Conservation (phyloP, 1,284 basidiomycete species). For the Hypsizygus ulmarius region DNA sequence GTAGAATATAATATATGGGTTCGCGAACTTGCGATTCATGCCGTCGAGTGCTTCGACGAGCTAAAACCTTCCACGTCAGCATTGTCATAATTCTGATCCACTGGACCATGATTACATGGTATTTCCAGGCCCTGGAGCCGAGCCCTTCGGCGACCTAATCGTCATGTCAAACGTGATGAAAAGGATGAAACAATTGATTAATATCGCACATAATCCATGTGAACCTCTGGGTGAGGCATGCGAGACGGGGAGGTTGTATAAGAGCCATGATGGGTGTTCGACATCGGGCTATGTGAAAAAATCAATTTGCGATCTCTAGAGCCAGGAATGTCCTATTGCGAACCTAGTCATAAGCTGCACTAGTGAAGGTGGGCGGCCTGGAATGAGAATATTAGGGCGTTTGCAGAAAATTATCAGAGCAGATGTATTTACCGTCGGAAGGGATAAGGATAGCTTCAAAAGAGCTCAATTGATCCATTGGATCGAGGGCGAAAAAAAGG, state of each 20-base stretch:
- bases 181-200: slow-evolving; percentile 10
- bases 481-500: background rate
- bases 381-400: slow-evolving; percentile 18
- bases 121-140: slow-evolving; percentile 67
- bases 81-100: background rate
- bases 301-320: background rate
- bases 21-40: slow-evolving; percentile 72
- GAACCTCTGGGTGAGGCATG: slow-evolving; percentile 76
- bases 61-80: slow-evolving; percentile 34
- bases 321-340: background rate
- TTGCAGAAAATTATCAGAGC: background rate
- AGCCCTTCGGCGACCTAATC: slow-evolving; percentile 62
- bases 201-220: slow-evolving; percentile 69
- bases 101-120: slow-evolving; percentile 46
- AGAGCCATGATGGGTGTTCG: slow-evolving; percentile 43
- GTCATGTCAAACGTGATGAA: slow-evolving; percentile 7
- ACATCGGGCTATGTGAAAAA: slow-evolving; percentile 44
- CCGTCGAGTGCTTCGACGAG: slow-evolving; percentile 71
- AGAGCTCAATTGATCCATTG: slow-evolving; percentile 58
- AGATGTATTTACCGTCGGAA: slow-evolving; percentile 44
- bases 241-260: slow-evolving; percentile 44
- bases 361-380: slow-evolving; percentile 61
- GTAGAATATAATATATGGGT: slow-evolving; percentile 78
- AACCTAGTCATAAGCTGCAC: slow-evolving; percentile 66
- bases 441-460: slow-evolving; percentile 66